Percentiles rank a stretch among this genome's conserved stretches.
phyloP scores from a whole-genome alignment of 2,329 filamentous ascomycete genomes.

The Calonectria henricotiae region DNA sequence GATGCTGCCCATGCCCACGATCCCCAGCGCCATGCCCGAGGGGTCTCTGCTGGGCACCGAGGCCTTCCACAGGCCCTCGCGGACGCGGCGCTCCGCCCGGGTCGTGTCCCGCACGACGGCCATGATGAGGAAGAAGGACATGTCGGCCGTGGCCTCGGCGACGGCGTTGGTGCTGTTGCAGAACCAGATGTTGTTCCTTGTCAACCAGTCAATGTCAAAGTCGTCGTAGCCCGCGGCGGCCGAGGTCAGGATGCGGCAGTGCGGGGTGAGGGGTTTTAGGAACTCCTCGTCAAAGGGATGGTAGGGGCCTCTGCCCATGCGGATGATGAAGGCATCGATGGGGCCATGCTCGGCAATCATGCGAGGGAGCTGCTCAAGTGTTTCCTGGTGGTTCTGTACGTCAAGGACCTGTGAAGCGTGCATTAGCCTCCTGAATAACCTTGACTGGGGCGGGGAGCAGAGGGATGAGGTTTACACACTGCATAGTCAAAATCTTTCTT shows the following conservation, averaged over 20 bases:
- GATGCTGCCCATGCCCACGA: slow-evolving; percentile 67
- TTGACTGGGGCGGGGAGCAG: not conserved
- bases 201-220: slow-evolving; percentile 64
- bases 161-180: slow-evolving; percentile 71
- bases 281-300: slow-evolving; percentile 67
- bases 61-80: slow-evolving; percentile 60
- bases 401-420: slow-evolving; percentile 52
- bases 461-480: slow-evolving; percentile 42
- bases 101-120: slow-evolving; percentile 64
- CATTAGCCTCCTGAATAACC: not conserved
- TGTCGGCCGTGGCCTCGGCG: slow-evolving; percentile 68
- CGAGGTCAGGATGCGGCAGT: slow-evolving; percentile 65
- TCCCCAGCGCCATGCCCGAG: slow-evolving; percentile 63
- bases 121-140: slow-evolving; percentile 60
- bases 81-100: slow-evolving; percentile 57
- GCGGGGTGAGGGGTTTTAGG: slow-evolving; percentile 59
- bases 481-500: slow-evolving; percentile 59
- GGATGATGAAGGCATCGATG: slow-evolving; percentile 66
- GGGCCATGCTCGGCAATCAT: slow-evolving; percentile 59
- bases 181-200: slow-evolving; percentile 64
- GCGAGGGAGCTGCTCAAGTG: slow-evolving; percentile 57
- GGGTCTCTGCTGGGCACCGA: slow-evolving; percentile 61
- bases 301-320: slow-evolving; percentile 67
- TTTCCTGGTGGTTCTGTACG: slow-evolving; percentile 58
- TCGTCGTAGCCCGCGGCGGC: slow-evolving; percentile 67